A percentile compares a stretch with the other conserved stretches of the same genome.
Evolutionary conservation across 805 yeast species (phyloP).

Genomic region (Komagataella kurtzmanii): DNA sequence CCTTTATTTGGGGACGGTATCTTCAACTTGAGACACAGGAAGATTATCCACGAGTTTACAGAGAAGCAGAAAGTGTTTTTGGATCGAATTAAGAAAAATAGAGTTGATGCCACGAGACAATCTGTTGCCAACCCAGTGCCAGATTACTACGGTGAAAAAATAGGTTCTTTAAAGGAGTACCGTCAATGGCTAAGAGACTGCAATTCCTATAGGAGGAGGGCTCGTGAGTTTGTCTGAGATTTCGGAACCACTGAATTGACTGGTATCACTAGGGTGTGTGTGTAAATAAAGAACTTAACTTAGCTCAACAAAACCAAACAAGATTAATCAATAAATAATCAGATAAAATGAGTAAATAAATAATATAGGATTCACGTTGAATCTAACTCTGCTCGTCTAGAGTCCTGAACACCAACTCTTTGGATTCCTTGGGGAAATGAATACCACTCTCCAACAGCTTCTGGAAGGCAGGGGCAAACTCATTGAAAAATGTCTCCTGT

Average conservation of each 20-base stretch:
- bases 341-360: neutral
- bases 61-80: constrained; percentile 64
- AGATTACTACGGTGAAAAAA: constrained; percentile 96
- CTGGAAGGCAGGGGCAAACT: constrained; percentile 30
- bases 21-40: constrained; percentile 42
- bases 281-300: neutral
- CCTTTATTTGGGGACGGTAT: constrained; percentile 65
- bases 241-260: neutral
- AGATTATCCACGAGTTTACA: constrained; percentile 30
- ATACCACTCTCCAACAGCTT: constrained; percentile 62
- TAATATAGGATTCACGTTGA: neutral
- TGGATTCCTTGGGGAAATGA: constrained; percentile 36
- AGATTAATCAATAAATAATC: neutral
- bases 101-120: constrained; percentile 90
- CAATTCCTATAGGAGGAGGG: constrained; percentile 75
- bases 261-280: neutral
- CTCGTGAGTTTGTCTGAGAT: constrained; percentile 51
- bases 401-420: constrained; percentile 42
- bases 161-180: constrained; percentile 73
- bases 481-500: constrained; percentile 32
- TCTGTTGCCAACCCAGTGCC: constrained; percentile 91
- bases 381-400: constrained; percentile 48
- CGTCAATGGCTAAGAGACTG: constrained; percentile 96
- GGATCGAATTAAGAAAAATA: constrained; percentile 55
- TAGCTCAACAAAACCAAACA: neutral